Base-by-base conservation (phyloP, 805 yeast genomes). In the Pichia scutulata region DNA sequence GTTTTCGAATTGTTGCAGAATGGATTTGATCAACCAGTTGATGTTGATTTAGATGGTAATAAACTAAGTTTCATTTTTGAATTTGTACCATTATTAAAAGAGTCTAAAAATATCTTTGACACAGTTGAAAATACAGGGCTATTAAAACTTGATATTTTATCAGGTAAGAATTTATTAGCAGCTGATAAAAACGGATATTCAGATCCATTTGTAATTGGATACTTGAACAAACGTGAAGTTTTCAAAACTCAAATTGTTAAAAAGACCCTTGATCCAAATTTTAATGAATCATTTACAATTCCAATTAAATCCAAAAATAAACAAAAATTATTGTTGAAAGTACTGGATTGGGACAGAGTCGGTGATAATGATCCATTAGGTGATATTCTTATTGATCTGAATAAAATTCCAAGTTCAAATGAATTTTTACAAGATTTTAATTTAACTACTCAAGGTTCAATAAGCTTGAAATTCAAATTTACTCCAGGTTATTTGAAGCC, bases 261-360 rank as follows among this genome's bases (percentile, higher is more conserved):
- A 67, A 85, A 80, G 62, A 79, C 86, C 0, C 70, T 86, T 57
- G 72, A 79, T 50, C 96, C 96, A 18, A 75, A 73, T 12, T 89
- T 93, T 90, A 82, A 87, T 62, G 93, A 87, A 58, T 65, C 70
- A 8, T 70, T 78, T 23, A 73, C 72, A 4, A 66, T 88, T 56
- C 82, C 86, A 4, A 65, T 86, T 51, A 73, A 77, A 37, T 84
- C 93, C 0, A 78, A 88, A 64, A 69, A 81, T 2, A 75, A 85
- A 61, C 70, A 77, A 24, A 58, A 68, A 18, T 62, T 84, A 26
- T 54, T 65, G 33, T 57, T 82, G 23, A 75, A 74, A 43, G 79
- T 82, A 18, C 77, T 68, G 59, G 93, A 86, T 65, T 86, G 92
- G 92, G 93, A 86, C 66, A 73, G 84, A 62, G 77, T 89, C 23